A percentile compares a stretch with the other conserved stretches of the same genome.
Evolutionary conservation across 257 asterid genomes (phyloP).

Genomic region (Linderniella brevidens): DNA sequence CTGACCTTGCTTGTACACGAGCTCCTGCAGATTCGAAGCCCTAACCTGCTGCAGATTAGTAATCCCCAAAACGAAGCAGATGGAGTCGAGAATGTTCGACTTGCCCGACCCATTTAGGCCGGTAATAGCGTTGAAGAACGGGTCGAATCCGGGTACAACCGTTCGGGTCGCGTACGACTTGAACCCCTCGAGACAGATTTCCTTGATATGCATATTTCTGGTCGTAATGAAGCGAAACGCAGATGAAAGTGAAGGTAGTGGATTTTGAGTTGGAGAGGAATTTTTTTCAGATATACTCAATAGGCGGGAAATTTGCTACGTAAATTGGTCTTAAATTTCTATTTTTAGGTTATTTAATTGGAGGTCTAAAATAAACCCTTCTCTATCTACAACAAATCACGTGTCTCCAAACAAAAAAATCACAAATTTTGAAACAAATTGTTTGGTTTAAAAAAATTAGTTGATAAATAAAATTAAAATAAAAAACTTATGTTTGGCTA

Average conservation of each 20-base stretch:
- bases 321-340: too few relatives aligned
- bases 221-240: constrained; percentile 1
- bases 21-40: constrained; percentile 97
- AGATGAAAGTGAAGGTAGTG: constrained; percentile 1
- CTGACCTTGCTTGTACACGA: constrained; percentile 98
- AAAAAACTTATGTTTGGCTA: too few relatives aligned
- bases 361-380: too few relatives aligned
- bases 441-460: too few relatives aligned
- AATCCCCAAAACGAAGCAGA: constrained; percentile 90
- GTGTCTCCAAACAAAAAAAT: too few relatives aligned
- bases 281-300: too few relatives aligned
- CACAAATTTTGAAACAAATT: too few relatives aligned
- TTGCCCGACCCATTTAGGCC: constrained; percentile 95
- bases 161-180: constrained; percentile 94
- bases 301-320: too few relatives aligned
- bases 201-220: constrained; percentile 55
- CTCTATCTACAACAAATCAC: too few relatives aligned
- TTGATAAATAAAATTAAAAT: too few relatives aligned
- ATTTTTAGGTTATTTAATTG: too few relatives aligned
- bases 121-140: constrained; percentile 86
- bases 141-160: constrained; percentile 84
- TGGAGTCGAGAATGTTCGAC: constrained; percentile 92
- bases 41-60: constrained; percentile 98
- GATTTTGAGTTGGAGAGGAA: neutral
- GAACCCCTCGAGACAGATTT: constrained; percentile 86